Conservation (phyloP, 129 eudicot species). For the sunflower (Helianthus annuus) region HanXRQr2.0-SUNRISE NC_035435.2:141039292-141039791, state of each 20-base stretch:
- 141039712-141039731: constrained; percentile 76
- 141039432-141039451: constrained; percentile 57
- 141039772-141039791: constrained; percentile 69
- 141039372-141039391: constrained; percentile 52
- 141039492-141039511: constrained; percentile 71
- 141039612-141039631: constrained; percentile 60
- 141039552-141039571: constrained; percentile 76
- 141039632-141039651: constrained; percentile 57
- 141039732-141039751: constrained; percentile 38
- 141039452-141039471: constrained; percentile 87
- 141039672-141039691: constrained; percentile 56
- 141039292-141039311: constrained; percentile 71
- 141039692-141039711: constrained; percentile 34
- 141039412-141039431: constrained; percentile 37
- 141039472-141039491: constrained; percentile 73
- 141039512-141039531: constrained; percentile 59
- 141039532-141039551: constrained; percentile 80
- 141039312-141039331: constrained; percentile 86
- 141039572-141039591: constrained; percentile 73
- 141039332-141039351: constrained; percentile 54
- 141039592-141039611: constrained; percentile 74
- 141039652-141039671: constrained; percentile 68
- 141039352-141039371: constrained; percentile 43
- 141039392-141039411: constrained; percentile 44
- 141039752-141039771: constrained; percentile 64